Conservation (phyloP, 1,139 yeast genomes). For the Scheffersomyces stambukii region DNA sequence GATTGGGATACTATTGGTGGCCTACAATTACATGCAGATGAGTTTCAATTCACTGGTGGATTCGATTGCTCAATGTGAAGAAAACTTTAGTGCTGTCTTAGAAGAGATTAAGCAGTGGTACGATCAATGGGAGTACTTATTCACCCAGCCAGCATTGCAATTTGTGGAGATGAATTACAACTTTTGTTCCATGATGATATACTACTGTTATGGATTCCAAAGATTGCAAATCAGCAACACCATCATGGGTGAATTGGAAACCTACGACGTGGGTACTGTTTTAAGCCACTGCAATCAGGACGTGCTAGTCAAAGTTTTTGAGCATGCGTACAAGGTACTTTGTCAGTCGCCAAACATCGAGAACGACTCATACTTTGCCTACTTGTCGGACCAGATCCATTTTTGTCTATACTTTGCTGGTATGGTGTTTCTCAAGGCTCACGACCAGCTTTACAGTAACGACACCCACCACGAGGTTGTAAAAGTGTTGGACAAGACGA, state of each 20-base stretch:
- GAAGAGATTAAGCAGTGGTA: constrained; percentile 55
- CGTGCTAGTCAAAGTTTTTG: constrained; percentile 21
- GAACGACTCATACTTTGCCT: constrained; percentile 62
- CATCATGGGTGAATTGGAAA: not conserved
- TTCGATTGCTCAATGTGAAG: constrained; percentile 18
- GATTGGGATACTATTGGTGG: constrained; percentile 56
- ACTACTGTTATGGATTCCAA: constrained; percentile 26
- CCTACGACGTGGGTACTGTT: constrained; percentile 10
- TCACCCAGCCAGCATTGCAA: constrained; percentile 71
- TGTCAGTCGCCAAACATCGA: constrained; percentile 37
- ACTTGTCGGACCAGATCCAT: constrained; percentile 65
- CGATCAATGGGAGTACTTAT: constrained; percentile 67
- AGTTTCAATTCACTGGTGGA: constrained; percentile 1
- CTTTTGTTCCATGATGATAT: constrained; percentile 55
- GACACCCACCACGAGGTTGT: not conserved
- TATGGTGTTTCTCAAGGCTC: constrained; percentile 37
- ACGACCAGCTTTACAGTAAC: constrained; percentile 9
- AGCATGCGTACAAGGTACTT: constrained; percentile 41
- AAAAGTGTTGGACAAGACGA: not conserved
- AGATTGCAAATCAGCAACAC: constrained; percentile 7
- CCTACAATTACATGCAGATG: constrained; percentile 57
- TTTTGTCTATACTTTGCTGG: constrained; percentile 53
- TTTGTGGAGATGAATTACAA: constrained; percentile 74
- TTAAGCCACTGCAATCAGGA: constrained; percentile 18
- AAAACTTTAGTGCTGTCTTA: constrained; percentile 20